phyloP scores from a whole-genome alignment of 441 rosid species.

The Geranium incanum region DNA sequence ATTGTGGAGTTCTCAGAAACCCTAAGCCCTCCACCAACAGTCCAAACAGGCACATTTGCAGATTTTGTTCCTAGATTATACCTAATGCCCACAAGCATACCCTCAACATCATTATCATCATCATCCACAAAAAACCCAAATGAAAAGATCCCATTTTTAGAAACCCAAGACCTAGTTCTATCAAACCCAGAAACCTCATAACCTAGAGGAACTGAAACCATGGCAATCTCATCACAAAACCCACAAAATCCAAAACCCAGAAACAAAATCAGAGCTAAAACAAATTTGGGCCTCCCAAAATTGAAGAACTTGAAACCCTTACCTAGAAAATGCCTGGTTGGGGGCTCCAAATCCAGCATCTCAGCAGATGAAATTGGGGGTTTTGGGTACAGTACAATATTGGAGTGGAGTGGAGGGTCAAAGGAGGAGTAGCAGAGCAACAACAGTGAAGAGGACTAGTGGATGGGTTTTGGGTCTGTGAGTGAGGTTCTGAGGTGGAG shows the following conservation, averaged over 20 bases:
- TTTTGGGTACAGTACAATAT: not conserved
- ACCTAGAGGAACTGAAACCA: conserved; percentile 35
- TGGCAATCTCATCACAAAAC: conserved; percentile 22
- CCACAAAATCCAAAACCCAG: conserved; percentile 24
- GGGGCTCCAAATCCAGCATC: conserved; percentile 21
- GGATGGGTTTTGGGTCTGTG: not conserved
- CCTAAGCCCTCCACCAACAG: conserved; percentile 28
- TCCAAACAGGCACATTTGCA: conserved; percentile 32
- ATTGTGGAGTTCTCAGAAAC: conserved; percentile 32
- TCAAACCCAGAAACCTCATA: conserved; percentile 34
- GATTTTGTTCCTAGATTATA: conserved; percentile 31
- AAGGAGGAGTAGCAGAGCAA: not conserved
- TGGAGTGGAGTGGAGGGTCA: not conserved
- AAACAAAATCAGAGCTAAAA: conserved; percentile 23
- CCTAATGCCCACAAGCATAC: conserved; percentile 31
- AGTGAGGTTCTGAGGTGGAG: conserved; percentile 15
- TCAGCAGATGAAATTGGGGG: conserved; percentile 17
- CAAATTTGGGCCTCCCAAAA: conserved; percentile 17
- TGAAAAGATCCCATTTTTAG: conserved; percentile 34
- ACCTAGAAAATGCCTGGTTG: conserved; percentile 26
- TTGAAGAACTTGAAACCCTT: conserved; percentile 12
- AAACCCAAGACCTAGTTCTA: conserved; percentile 30
- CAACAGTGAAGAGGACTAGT: conserved; percentile 1
- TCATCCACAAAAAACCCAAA: conserved; percentile 32
- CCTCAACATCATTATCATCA: conserved; percentile 24